Conservation (phyloP, 2,329 filamentous ascomycete species). For the Monilinia polystroma region DNA sequence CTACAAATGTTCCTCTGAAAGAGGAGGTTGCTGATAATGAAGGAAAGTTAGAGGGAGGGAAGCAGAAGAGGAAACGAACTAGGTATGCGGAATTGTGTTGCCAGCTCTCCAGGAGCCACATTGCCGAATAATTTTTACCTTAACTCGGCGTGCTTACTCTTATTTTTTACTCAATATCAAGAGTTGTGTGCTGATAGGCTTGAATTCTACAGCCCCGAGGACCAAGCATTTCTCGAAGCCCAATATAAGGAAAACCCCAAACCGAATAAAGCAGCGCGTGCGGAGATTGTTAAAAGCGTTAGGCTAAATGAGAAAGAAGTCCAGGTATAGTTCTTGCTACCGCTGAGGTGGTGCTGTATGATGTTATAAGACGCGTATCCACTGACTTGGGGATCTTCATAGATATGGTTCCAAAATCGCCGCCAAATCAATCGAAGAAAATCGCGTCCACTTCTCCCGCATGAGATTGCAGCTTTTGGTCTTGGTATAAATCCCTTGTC, state of each 20-base stretch:
- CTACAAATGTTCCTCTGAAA: conserved; percentile 27
- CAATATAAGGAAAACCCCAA: conserved; percentile 85
- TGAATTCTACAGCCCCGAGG: conserved; percentile 64
- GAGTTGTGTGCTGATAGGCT: conserved; percentile 1
- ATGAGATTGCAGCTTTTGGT: conserved; percentile 67
- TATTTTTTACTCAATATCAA: background rate
- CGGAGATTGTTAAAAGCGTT: conserved; percentile 80
- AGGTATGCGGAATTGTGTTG: conserved; percentile 49
- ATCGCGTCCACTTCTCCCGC: conserved; percentile 75
- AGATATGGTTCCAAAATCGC: conserved; percentile 99
- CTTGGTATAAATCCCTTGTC: conserved; percentile 45
- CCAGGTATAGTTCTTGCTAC: conserved; percentile 66
- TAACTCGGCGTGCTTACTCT: background rate
- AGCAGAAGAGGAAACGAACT: conserved; percentile 59
- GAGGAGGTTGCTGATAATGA: conserved; percentile 33
- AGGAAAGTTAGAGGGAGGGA: conserved; percentile 41
- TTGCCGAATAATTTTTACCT: background rate
- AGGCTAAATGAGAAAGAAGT: conserved; percentile 88
- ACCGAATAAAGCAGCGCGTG: conserved; percentile 84
- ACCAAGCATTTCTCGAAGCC: conserved; percentile 83
- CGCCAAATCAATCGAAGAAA: conserved; percentile 90
- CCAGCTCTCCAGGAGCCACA: background rate
- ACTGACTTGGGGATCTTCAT: background rate
- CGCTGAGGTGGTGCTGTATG: background rate
- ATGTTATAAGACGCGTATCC: conserved; percentile 25